These are phyloP conservation scores for Cinnamomum chago DNA, from an alignment of 164 flowering plant species.

Conservation along the genomic window DNA sequence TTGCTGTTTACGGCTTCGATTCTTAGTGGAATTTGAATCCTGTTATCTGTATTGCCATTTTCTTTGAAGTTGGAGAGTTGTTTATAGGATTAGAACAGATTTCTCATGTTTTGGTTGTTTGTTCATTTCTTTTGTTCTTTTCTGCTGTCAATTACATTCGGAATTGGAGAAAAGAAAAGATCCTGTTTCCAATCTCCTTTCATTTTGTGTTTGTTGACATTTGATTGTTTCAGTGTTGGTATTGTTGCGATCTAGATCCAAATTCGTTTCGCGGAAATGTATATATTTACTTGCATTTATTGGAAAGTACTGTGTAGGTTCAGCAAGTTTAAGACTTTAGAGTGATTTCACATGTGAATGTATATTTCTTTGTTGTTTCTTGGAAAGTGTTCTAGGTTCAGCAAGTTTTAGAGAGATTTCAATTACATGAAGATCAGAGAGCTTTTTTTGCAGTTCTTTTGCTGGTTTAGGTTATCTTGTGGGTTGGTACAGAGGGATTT, in stretches of 20 bases:
- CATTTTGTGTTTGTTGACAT: neutral
- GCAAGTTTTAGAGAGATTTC: neutral
- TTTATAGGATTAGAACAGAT: neutral
- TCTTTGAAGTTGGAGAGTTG: neutral
- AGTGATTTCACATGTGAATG: too few species aligned
- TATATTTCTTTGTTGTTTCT: neutral
- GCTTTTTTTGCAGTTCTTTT: neutral
- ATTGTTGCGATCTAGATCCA: too few species aligned
- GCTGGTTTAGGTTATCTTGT: neutral
- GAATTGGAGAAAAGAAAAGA: neutral
- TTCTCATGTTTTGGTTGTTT: neutral
- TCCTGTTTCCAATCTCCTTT: neutral
- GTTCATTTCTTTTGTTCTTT: neutral
- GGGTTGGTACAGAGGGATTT: conserved; percentile 4
- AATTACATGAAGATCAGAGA: conserved; percentile 4
- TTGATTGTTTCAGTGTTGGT: neutral
- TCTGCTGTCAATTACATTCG: neutral
- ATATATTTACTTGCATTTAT: too few species aligned
- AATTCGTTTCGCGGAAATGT: too few species aligned
- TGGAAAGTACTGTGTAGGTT: too few species aligned
- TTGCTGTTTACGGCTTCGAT: neutral
- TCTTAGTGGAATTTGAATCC: neutral
- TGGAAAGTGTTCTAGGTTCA: neutral
- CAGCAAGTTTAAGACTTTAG: too few species aligned
- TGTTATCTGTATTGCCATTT: neutral